Base-by-base conservation (phyloP, 2,329 filamentous ascomycete species). In the Dactylellina haptotyla region DNA sequence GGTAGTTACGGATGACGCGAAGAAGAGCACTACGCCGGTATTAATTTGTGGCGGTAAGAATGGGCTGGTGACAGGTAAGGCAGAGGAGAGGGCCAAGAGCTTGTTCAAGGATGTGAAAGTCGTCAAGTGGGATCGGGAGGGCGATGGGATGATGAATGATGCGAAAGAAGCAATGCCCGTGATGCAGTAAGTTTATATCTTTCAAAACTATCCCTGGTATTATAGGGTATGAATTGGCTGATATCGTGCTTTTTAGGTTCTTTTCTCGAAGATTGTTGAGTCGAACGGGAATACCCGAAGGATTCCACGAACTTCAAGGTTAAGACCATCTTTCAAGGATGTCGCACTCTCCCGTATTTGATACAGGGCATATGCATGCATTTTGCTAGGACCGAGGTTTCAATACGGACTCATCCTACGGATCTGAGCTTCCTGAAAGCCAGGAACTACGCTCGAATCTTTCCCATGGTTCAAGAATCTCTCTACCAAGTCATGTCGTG, bases 151-250 rank as follows among this genome's bases (percentile, higher is more conserved):
- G 93, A 92, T 93, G n/a, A 83, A 84, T 48, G 89, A 85, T 79
- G 85, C 90, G 59, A 92, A 96, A 9, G 93, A 98, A 84, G 93
- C 96, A 85, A 79, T 93, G 78, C 93, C 93, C 0, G 86, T 97
- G 72, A 97, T 97, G 92, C 87, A 90, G 78, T 97, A 54, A 58
- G 51, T 45, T 3, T 20, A n/a, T 8, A n/a, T n/a, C 41, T 16
- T 10, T 43, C n/a, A 16, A 9, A 9, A 18, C n/a, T 28, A 20
- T 28, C 26, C n/a, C 23, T 4, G 4, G 14, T 20, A 28, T 20
- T 45, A 23, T 4, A 3, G 18, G 9, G n/a, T 2, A 18, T 16
- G 3, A 4, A 8, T 2, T 20, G 3, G 16, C 26, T 25, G 8
- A 61, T 20, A 23, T n/a, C n/a, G 20, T n/a, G 26, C 25, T 46